Conservation (phyloP, 1,284 basidiomycete genomes). For the Melampsora larici-populina region DNA sequence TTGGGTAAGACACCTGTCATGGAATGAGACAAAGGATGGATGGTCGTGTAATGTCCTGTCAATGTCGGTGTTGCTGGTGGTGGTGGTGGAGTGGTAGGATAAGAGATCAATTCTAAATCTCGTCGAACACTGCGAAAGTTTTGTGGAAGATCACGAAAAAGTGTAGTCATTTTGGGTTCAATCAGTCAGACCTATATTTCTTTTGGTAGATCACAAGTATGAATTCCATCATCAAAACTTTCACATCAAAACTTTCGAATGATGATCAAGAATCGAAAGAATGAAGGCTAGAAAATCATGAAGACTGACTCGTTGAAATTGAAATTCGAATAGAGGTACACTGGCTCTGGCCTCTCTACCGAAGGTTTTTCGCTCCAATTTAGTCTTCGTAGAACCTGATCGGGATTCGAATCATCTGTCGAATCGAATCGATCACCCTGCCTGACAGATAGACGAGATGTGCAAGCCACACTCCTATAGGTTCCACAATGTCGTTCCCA, state of each 20-base stretch:
- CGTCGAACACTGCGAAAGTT: constrained; percentile 76
- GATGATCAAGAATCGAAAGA: background rate
- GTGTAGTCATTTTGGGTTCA: constrained; percentile 1
- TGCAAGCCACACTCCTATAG: constrained; percentile 71
- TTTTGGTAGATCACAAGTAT: no score
- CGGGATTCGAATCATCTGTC: constrained; percentile 21
- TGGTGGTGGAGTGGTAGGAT: constrained; percentile 60
- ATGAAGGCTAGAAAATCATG: background rate
- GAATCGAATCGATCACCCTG: constrained; percentile 42
- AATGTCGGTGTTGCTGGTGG: constrained; percentile 59
- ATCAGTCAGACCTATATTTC: constrained; percentile 20
- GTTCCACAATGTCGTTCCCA: constrained; percentile 87
- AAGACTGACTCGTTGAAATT: constrained; percentile 62
- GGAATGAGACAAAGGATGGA: constrained; percentile 69
- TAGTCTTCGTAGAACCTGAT: constrained; percentile 37
- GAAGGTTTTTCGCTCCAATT: constrained; percentile 37
- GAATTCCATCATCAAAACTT: background rate
- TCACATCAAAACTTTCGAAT: background rate
- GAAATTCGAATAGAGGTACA: constrained; percentile 79
- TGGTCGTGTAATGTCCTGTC: constrained; percentile 49
- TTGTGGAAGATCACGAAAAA: constrained; percentile 1
- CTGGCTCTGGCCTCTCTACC: constrained; percentile 68
- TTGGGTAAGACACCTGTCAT: constrained; percentile 77
- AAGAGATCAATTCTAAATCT: constrained; percentile 80
- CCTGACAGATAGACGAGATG: constrained; percentile 44